phyloP scores from a whole-genome alignment of 164 flowering plant species.

The Umbellularia californica region DNA sequence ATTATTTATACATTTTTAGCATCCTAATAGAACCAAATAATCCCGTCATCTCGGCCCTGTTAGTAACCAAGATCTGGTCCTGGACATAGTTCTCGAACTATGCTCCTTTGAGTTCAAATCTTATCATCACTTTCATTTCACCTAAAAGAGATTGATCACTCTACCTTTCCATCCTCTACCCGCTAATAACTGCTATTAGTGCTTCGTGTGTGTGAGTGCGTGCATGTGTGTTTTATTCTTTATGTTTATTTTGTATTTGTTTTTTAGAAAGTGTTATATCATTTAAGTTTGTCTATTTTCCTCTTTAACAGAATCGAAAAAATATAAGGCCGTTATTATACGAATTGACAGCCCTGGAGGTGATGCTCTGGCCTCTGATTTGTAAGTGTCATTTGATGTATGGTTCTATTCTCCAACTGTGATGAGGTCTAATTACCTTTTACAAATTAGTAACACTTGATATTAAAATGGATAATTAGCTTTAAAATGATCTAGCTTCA shows the following conservation, averaged over 20 bases:
- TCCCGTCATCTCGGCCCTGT: no score
- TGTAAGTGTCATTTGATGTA: constrained; percentile 56
- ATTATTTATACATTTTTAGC: no score
- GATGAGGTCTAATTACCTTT: neutral
- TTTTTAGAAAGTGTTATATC: neutral
- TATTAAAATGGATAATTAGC: neutral
- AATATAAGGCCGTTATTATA: constrained; percentile 73
- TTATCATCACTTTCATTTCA: no score
- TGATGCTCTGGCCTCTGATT: constrained; percentile 99
- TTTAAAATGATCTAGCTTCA: neutral
- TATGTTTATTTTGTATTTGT: neutral
- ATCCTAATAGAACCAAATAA: no score
- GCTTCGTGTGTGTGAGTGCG: no score
- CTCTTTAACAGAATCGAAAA: constrained; percentile 61
- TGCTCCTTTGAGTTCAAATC: no score
- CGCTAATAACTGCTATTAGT: neutral
- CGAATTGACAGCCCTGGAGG: constrained; percentile 99
- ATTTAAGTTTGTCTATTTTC: neutral
- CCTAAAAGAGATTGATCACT: no score
- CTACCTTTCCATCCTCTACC: neutral
- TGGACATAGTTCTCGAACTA: no score
- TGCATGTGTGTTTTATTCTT: neutral
- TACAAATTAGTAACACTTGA: neutral
- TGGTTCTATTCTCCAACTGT: neutral
- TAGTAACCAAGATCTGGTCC: no score